A percentile compares a stretch with the other conserved stretches of the same genome.
Conservation (phyloP, 2,329 filamentous ascomycete species). For the Aspergillus clavatus region DNA sequence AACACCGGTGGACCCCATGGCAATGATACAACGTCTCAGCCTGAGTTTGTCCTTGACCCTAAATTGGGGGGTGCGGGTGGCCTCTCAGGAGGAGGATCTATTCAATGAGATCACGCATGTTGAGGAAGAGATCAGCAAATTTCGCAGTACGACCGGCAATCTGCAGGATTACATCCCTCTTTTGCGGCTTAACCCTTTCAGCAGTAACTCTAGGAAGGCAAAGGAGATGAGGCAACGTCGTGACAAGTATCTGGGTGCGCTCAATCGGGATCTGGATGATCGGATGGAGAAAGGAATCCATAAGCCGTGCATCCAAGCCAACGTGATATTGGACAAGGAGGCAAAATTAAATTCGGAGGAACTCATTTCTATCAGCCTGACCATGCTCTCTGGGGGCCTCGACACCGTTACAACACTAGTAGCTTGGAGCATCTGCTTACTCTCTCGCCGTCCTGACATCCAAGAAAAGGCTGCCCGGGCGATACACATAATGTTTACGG, state of each 20-base stretch:
- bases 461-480: conserved; percentile 56
- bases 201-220: conserved; percentile 53
- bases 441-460: conserved; percentile 57
- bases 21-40: conserved; percentile 62
- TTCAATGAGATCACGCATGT: conserved; percentile 70
- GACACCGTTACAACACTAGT: conserved; percentile 64
- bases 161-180: conserved; percentile 75
- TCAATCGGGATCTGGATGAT: conserved; percentile 57
- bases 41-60: conserved; percentile 60
- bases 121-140: conserved; percentile 67
- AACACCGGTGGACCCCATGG: conserved; percentile 58
- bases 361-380: conserved; percentile 61
- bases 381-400: conserved; percentile 63
- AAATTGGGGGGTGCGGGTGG: conserved; percentile 62
- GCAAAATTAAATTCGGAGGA: conserved; percentile 59
- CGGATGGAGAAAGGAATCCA: conserved; percentile 58
- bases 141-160: conserved; percentile 73
- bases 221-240: conserved; percentile 56
- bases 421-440: conserved; percentile 59
- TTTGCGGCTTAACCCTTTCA: conserved; percentile 62
- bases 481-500: conserved; percentile 52
- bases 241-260: conserved; percentile 54
- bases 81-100: conserved; percentile 56
- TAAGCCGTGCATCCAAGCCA: conserved; percentile 63
- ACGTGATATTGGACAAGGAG: conserved; percentile 60